Conservation (phyloP, 139 green algal genomes). For the Asterochloris sp. region DNA sequence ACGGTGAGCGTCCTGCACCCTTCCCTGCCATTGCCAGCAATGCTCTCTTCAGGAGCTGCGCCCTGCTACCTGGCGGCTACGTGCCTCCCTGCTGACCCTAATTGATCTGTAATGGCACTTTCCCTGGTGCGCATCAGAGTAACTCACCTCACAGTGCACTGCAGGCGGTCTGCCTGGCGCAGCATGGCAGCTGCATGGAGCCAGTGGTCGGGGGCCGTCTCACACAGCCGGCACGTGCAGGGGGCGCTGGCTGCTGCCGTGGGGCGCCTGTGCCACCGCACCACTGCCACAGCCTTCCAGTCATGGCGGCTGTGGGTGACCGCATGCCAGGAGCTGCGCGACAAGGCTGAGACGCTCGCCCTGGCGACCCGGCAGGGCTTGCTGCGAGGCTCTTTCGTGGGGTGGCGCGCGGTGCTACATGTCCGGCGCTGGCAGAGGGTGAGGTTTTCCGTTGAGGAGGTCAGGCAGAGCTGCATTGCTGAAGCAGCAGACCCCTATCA, state of each 20-base stretch:
- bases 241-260: neutral
- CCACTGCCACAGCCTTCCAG: neutral
- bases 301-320: neutral
- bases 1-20: too few relatives aligned
- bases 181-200: neutral
- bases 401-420: neutral
- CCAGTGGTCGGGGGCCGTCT: neutral
- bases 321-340: neutral
- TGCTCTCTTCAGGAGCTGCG: too few relatives aligned
- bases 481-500: too few relatives aligned
- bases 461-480: too few relatives aligned
- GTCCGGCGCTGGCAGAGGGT: too few relatives aligned
- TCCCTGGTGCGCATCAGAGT: too few relatives aligned
- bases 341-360: neutral
- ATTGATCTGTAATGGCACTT: too few relatives aligned
- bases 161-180: neutral
- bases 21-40: too few relatives aligned
- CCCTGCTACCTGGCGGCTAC: too few relatives aligned
- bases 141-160: neutral
- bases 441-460: too few relatives aligned
- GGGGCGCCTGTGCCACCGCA: conserved; percentile 2
- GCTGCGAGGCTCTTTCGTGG: neutral
- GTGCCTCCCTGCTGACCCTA: too few relatives aligned
- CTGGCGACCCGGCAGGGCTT: neutral
- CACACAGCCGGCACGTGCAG: neutral